Conservation (phyloP, 345 rosid genomes). For the Dovyalis caffra region DNA sequence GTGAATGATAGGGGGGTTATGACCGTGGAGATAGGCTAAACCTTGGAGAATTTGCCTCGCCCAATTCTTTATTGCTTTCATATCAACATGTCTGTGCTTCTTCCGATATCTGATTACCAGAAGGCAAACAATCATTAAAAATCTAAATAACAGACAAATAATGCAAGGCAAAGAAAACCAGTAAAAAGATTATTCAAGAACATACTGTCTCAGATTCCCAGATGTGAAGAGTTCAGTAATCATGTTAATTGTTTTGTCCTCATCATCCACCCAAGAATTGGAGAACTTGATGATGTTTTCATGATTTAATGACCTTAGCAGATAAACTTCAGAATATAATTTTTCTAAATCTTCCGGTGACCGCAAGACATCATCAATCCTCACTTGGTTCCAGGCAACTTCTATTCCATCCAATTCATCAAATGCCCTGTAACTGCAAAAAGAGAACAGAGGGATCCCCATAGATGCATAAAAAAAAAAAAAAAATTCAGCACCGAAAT, state of each 20-base stretch:
- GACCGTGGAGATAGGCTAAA: constrained; percentile 80
- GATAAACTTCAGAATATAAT: constrained; percentile 75
- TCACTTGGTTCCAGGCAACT: constrained; percentile 89
- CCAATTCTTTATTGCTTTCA: constrained; percentile 92
- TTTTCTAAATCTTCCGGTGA: constrained; percentile 66
- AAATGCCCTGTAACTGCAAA: constrained; percentile 75
- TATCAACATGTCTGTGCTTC: constrained; percentile 82
- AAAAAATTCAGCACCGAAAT: background rate
- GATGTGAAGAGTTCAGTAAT: constrained; percentile 93
- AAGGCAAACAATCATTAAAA: background rate
- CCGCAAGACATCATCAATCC: constrained; percentile 66
- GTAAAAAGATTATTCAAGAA: background rate
- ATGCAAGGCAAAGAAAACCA: constrained; percentile 2
- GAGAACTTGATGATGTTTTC: constrained; percentile 69
- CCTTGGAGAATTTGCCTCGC: constrained; percentile 83
- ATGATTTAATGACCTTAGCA: constrained; percentile 70
- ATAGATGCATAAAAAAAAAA: background rate
- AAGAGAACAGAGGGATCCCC: background rate
- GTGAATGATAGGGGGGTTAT: constrained; percentile 90
- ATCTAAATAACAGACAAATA: background rate
- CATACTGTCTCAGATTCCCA: constrained; percentile 73
- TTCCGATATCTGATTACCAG: constrained; percentile 59
- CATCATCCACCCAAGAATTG: constrained; percentile 82
- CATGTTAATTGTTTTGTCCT: constrained; percentile 72
- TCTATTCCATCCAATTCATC: constrained; percentile 83